Conservation (phyloP, 1,284 basidiomycete genomes). For the Tilletia walkeri region DNA sequence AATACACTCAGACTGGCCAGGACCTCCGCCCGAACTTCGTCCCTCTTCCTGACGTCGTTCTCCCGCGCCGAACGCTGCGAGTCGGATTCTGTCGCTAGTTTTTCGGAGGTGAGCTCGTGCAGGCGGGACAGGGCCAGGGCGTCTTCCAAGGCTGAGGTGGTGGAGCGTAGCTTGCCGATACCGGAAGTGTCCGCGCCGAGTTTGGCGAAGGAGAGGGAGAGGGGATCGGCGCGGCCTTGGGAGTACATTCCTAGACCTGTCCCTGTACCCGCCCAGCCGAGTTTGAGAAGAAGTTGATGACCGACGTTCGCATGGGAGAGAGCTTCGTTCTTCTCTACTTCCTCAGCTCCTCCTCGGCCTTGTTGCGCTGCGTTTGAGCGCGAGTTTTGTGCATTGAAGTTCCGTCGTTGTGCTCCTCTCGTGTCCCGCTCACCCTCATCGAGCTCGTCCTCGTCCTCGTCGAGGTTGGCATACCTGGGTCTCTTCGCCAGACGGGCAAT, state of each 20-base stretch:
- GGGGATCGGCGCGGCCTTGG: slow-evolving; percentile 1
- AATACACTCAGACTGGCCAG: slow-evolving; percentile 8
- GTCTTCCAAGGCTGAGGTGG: background rate
- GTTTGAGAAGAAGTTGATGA: slow-evolving; percentile 8
- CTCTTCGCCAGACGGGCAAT: slow-evolving; percentile 2
- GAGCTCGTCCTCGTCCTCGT: background rate
- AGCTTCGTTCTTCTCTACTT: background rate
- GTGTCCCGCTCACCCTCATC: background rate
- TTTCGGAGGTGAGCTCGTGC: background rate
- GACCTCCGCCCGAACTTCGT: background rate
- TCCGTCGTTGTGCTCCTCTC: background rate
- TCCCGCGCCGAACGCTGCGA: background rate
- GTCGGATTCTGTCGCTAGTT: background rate
- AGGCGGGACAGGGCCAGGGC: background rate
- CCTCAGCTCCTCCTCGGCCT: too few species aligned
- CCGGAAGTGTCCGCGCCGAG: slow-evolving; percentile 9
- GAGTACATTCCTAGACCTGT: background rate
- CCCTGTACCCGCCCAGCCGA: slow-evolving; percentile 12
- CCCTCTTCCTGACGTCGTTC: background rate
- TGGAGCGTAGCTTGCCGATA: slow-evolving; percentile 13
- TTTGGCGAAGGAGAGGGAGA: slow-evolving; percentile 6
- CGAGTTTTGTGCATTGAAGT: background rate
- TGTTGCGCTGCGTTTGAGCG: background rate
- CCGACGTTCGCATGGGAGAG: background rate
- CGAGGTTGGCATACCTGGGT: background rate